Evolutionary conservation across 768 basidiomycete genomes (phyloP).

Genomic region (Filobasidium wieringae): DNA sequence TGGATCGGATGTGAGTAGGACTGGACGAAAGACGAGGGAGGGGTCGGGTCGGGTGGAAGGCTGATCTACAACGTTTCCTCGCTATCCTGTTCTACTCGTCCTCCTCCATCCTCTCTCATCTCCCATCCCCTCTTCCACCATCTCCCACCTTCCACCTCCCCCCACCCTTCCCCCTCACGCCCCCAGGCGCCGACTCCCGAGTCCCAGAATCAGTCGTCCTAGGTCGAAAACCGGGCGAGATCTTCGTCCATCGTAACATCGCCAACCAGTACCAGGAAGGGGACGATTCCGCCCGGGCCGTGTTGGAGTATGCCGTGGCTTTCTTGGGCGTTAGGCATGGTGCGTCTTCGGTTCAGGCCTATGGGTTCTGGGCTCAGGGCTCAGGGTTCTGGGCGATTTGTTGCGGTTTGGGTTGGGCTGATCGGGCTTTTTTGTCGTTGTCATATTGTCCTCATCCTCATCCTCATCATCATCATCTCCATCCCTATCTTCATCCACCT

Average conservation of each 20-base stretch:
- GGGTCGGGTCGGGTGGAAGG: background rate
- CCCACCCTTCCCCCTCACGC: background rate
- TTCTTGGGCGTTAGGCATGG: conserved; percentile 65
- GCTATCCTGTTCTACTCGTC: background rate
- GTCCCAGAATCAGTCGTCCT: conserved; percentile 61
- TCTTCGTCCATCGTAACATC: conserved; percentile 73
- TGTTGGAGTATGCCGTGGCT: conserved; percentile 61
- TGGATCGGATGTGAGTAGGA: conserved; percentile 34
- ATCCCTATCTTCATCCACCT: conserved; percentile 1
- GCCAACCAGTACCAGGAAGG: conserved; percentile 72
- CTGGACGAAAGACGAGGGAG: background rate
- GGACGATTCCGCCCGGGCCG: conserved; percentile 61
- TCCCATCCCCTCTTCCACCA: background rate
- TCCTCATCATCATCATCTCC: background rate
- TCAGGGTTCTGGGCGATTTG: background rate
- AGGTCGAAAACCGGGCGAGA: conserved; percentile 53
- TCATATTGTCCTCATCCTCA: too few relatives aligned
- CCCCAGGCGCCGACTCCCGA: conserved; percentile 54
- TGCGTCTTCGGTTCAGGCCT: conserved; percentile 46
- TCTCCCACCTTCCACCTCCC: background rate
- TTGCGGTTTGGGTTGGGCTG: background rate
- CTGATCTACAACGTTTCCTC: background rate
- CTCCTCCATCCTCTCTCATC: background rate
- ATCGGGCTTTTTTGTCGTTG: too few relatives aligned
- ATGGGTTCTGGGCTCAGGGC: too few relatives aligned